A percentile compares a stretch with the other conserved stretches of the same genome.
Evolutionary conservation across 2,329 filamentous ascomycete genomes (phyloP).

Genomic region (Microsporum audouinii): DNA sequence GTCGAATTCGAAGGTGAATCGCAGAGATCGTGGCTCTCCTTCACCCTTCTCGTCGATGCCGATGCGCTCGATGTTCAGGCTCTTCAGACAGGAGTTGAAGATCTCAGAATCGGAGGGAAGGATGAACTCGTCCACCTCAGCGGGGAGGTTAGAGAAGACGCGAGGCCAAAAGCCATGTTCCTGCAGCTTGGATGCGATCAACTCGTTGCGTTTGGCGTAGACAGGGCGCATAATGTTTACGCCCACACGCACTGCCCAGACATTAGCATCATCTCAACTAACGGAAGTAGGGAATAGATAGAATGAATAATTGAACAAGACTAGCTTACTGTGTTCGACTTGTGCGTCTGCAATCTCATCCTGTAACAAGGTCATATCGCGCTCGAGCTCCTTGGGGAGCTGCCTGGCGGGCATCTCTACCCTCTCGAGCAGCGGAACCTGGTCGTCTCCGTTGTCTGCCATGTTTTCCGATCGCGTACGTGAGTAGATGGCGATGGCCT

Average conservation of each 20-base stretch:
- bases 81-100: slow-evolving; percentile 56
- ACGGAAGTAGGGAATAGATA: slow-evolving; percentile 13
- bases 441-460: slow-evolving; percentile 13
- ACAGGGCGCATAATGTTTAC: slow-evolving; percentile 45
- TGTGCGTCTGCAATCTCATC: slow-evolving; percentile 75
- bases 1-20: slow-evolving; percentile 65
- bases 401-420: slow-evolving; percentile 21
- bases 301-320: slow-evolving; percentile 3
- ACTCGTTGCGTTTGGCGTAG: slow-evolving; percentile 62
- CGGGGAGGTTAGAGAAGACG: slow-evolving; percentile 75
- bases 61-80: slow-evolving; percentile 65
- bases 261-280: not conserved
- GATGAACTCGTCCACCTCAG: slow-evolving; percentile 79
- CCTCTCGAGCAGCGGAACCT: slow-evolving; percentile 27
- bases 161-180: slow-evolving; percentile 80
- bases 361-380: slow-evolving; percentile 65
- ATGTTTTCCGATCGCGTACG: not conserved
- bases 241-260: not conserved
- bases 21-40: slow-evolving; percentile 70
- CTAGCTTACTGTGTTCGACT: slow-evolving; percentile 62
- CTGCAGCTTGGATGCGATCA: slow-evolving; percentile 54
- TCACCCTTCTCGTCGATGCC: slow-evolving; percentile 51
- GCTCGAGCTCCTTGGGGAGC: slow-evolving; percentile 37
- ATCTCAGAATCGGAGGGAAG: slow-evolving; percentile 62
- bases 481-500: not conserved